These are phyloP conservation scores for Cercospora janseana DNA, from an alignment of 2,329 filamentous ascomycete species.

Conservation along the genomic window DNA sequence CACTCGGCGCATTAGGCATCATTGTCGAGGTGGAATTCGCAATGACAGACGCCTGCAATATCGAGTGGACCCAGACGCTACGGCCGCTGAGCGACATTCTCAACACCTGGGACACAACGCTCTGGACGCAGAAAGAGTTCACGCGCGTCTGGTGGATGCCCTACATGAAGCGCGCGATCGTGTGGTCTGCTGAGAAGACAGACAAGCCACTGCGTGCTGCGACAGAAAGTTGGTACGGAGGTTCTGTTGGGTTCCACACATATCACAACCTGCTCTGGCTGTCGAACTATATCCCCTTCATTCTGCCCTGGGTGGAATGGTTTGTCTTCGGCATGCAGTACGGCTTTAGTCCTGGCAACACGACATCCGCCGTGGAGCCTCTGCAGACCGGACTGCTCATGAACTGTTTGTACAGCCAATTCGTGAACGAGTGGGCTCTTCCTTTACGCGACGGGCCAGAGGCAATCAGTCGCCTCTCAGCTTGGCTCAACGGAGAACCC, in stretches of 20 bases:
- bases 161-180: constrained; percentile 80
- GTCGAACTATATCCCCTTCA: constrained; percentile 70
- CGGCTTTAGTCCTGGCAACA: constrained; percentile 71
- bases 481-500: constrained; percentile 80
- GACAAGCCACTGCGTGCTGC: constrained; percentile 59
- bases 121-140: constrained; percentile 86
- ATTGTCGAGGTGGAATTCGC: constrained; percentile 85
- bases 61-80: constrained; percentile 81
- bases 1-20: constrained; percentile 85
- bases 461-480: constrained; percentile 75
- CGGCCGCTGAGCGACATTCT: constrained; percentile 68
- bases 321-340: constrained; percentile 98
- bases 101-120: constrained; percentile 64
- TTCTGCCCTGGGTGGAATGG: constrained; percentile 89
- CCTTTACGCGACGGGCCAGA: constrained; percentile 84
- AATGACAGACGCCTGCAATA: constrained; percentile 75
- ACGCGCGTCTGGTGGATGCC: constrained; percentile 98
- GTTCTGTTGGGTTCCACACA: constrained; percentile 75
- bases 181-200: constrained; percentile 85
- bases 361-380: constrained; percentile 73
- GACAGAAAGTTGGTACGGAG: constrained; percentile 74
- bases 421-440: constrained; percentile 96
- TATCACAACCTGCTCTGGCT: constrained; percentile 89
- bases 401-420: constrained; percentile 98
- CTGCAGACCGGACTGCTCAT: constrained; percentile 80